Evolutionary conservation across 1,284 basidiomycete genomes (phyloP), one percentile per base, ranked within the genome.

Genomic region (Apiotrichum gracile): DNA sequence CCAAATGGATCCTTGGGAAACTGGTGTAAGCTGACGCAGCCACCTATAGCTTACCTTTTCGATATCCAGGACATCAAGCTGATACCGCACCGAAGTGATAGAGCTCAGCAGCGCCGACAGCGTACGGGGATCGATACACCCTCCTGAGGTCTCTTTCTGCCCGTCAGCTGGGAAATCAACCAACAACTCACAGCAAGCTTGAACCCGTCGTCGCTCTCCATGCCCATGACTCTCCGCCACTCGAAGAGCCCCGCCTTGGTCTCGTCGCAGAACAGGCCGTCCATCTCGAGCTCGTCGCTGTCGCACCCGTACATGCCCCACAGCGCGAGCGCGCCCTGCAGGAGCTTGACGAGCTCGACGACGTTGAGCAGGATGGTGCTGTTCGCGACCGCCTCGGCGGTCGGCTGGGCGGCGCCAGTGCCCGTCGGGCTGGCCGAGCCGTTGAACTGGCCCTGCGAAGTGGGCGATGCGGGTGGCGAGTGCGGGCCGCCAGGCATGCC

Each of bases 241-340:
- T 54, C 52, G 35, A 64, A 66, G 12, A 72, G 61, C 9, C 60
- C 70, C n/a, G 61, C 57, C 54, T 73, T 73, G 5, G 71, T 73
- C 60, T 72, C 70, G 53, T 74, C 72, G 48, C 70, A 74, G 45
- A 74, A 72, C 46, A 69, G 48, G 1, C 72, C 72, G 56, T 74
- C 68, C 9, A 69, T 49, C 45, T 67, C 65, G 27, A 64, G 44
- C 17, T 63, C 58, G 26, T 61, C 55, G 5, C 52, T 39, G 9
- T 52, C 37, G 4, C 38, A 24, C 4, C 58, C 60, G 42, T 60
- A 68, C 45, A 70, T 44, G 6, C 72, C 70, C 69, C 70, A 74
- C 2, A 74, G 9, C 1, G 61, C 61, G 37, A 74, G 49, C 16
- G 66, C 61, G 5, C 64, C 57, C 52, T 74, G 72, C 14, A 74